Conservation (phyloP, 1,139 yeast species). For the Scheffersomyces illinoinensis region DNA sequence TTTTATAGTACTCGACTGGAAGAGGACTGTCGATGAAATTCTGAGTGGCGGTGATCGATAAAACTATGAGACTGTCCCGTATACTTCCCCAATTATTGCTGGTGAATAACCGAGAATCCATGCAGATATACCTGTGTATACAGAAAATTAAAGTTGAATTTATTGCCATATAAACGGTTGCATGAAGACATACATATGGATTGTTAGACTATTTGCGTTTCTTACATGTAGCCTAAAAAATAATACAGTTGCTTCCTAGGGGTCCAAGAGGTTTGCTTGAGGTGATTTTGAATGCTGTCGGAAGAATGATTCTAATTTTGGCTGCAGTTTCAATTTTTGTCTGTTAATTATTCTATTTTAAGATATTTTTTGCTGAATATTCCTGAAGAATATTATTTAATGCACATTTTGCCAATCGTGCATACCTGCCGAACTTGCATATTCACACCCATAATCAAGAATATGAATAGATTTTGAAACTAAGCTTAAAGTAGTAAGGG, state of each 20-base stretch:
- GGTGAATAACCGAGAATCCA: not conserved
- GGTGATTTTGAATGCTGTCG: not conserved
- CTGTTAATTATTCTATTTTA: not conserved
- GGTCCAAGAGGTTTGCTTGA: not conserved
- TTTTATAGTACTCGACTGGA: not conserved
- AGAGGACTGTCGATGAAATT: not conserved
- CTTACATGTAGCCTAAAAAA: not conserved
- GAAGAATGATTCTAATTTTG: not conserved
- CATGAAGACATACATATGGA: not conserved
- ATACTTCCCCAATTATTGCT: not conserved
- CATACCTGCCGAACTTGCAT: constrained; percentile 1
- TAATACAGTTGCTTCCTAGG: not conserved
- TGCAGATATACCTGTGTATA: not conserved
- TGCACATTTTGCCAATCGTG: not conserved
- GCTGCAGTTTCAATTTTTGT: not conserved
- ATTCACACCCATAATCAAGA: not conserved
- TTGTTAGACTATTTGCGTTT: not conserved
- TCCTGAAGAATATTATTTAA: not conserved
- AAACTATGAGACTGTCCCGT: not conserved
- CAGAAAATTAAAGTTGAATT: not conserved
- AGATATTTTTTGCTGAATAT: not conserved
- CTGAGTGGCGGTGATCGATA: not conserved
- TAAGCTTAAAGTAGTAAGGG: not conserved
- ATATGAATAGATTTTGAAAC: not conserved
- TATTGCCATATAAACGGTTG: not conserved